Percentiles rank a stretch among this genome's conserved stretches.
Conservation (phyloP, 75 land plant species). For the Sequoiadendron giganteum region DNA sequence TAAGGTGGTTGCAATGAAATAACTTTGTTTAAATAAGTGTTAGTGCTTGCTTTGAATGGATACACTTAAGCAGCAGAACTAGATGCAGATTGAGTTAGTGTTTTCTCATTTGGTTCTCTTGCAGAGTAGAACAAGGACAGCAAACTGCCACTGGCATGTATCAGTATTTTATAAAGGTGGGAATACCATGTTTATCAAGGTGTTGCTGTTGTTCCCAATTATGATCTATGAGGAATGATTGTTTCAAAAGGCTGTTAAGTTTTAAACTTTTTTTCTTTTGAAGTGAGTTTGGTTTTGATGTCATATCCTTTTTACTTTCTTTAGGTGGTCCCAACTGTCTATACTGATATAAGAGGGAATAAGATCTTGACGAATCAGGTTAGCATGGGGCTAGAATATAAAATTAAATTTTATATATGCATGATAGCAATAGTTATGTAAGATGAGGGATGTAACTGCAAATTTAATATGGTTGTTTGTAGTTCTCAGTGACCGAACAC, state of each 20-base stretch:
- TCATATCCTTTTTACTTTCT: constrained; percentile 8
- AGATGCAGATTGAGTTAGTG: not conserved
- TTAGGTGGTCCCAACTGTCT: constrained; percentile 93
- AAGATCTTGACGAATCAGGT: constrained; percentile 92
- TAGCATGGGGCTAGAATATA: not conserved
- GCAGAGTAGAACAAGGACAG: constrained; percentile 76
- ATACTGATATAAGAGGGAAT: constrained; percentile 70
- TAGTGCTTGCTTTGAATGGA: not conserved
- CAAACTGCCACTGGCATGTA: constrained; percentile 67
- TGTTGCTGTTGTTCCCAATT: not conserved
- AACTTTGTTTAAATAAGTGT: not conserved
- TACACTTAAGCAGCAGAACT: not conserved
- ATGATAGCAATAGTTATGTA: not conserved
- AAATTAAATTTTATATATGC: not conserved
- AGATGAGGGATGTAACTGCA: not conserved
- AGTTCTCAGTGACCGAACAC: constrained; percentile 98
- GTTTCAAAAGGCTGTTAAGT: not conserved
- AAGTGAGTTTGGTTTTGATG: not conserved
- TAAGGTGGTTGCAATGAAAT: not conserved
- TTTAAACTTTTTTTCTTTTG: not conserved
- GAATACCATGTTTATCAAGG: not conserved
- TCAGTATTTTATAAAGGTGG: constrained; percentile 96
- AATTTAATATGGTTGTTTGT: constrained; percentile 10
- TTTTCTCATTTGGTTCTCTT: constrained; percentile 15
- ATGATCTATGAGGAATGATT: not conserved